Evolutionary conservation across 306 rosid genomes (phyloP), one percentile per base, ranked within the genome.

Genomic region (Quercus cerris): DNA sequence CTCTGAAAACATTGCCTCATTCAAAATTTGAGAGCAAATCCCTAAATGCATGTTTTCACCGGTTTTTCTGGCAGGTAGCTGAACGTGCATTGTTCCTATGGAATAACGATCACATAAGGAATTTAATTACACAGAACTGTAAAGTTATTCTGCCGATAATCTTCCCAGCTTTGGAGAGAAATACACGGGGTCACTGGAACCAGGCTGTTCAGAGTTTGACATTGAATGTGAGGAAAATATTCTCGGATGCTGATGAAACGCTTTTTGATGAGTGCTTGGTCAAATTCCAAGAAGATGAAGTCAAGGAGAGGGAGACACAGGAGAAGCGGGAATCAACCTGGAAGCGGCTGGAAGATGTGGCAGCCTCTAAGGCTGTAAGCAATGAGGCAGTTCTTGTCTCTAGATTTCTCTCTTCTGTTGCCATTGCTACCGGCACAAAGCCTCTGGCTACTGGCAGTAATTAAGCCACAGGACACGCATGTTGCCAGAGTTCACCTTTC

Each of bases 141-240:
- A 81, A 73, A 80, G 87, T 88, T 72, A 82, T 90, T 81, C 79
- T 90, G 77, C 92, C 92, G 8, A 84, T 88, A 78, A 76, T 90
- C 31, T 83, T 88, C 44, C 90, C 92, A 49, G 88, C 92, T 51
- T 66, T 85, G 86, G 94, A 90, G 87, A 82, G 79, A 77, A 90
- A 90, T 57, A 69, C 88, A 4, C 77, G 41, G 57, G 77, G 79
- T 74, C 94, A 90, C 64, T 90, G 94, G 94, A 90, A 88, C 82
- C 92, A 83, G 80, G 89, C 94, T 61, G 91, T 88, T 77, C 92
- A 80, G 85, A 88, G 94, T 77, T 81, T 90, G 88, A 86, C 94
- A 63, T 54, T 88, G 80, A 88, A 85, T 70, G 92, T 90, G 84
- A 86, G 78, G 77, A 86, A 88, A 86, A 87, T 85, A 79, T 90